phyloP scores from a whole-genome alignment of 768 basidiomycete genomes.

The Pleurotus eryngii region DNA sequence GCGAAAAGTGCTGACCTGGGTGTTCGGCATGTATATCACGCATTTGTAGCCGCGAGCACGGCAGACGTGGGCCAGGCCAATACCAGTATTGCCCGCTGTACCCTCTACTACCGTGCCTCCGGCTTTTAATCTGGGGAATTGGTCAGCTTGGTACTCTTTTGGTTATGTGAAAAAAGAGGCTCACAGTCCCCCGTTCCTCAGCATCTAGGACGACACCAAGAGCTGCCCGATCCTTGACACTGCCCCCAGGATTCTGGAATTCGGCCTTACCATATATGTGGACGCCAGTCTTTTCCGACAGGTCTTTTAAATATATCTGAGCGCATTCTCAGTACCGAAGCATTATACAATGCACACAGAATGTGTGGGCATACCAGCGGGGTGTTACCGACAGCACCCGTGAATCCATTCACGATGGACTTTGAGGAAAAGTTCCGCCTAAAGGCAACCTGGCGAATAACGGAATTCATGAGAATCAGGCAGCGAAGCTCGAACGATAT shows the following conservation, averaged over 20 bases:
- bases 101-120: constrained; percentile 99
- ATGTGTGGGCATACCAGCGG: constrained; percentile 61
- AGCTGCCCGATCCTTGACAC: constrained; percentile 96
- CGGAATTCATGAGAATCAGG: constrained; percentile 31
- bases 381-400: constrained; percentile 88
- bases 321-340: neutral
- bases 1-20: constrained; percentile 49
- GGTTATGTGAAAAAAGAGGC: constrained; percentile 18
- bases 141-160: too few species aligned
- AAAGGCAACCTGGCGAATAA: constrained; percentile 23
- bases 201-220: constrained; percentile 85
- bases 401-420: constrained; percentile 69
- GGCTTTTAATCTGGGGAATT: constrained; percentile 59
- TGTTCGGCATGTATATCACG: constrained; percentile 99
- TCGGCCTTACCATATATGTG: constrained; percentile 95
- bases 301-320: constrained; percentile 77
- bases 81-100: constrained; percentile 97
- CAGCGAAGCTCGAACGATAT: constrained; percentile 2
- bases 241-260: constrained; percentile 97
- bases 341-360: neutral
- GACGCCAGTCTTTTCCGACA: constrained; percentile 81
- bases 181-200: constrained; percentile 79
- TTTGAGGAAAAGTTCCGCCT: constrained; percentile 36
- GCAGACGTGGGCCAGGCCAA: constrained; percentile 94
- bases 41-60: constrained; percentile 91